Evolutionary conservation across 2,329 filamentous ascomycete genomes (phyloP).

Genomic region (Byssothecium circinans): DNA sequence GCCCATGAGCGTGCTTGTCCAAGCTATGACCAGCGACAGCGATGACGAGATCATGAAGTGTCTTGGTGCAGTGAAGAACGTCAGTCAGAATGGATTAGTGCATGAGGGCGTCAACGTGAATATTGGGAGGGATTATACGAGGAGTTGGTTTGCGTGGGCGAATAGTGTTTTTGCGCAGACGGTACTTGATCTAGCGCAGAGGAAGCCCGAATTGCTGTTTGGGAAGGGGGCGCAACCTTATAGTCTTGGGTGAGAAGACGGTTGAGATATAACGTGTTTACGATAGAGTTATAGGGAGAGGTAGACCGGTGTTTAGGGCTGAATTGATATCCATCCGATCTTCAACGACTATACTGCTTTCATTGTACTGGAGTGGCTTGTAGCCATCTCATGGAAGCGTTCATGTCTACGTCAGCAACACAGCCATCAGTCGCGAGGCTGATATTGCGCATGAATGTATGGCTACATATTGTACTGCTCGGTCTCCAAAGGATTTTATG

Average conservation of each 20-base stretch:
- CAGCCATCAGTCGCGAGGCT: too few species aligned
- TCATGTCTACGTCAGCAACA: too few species aligned
- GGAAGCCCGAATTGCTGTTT: constrained; percentile 88
- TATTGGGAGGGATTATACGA: constrained; percentile 68
- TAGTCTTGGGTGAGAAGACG: constrained; percentile 10
- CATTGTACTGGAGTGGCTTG: neutral
- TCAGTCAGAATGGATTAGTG: constrained; percentile 75
- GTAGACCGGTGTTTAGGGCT: neutral
- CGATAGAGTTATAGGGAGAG: neutral
- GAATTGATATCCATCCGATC: neutral
- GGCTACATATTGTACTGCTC: too few species aligned
- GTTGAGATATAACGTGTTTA: neutral
- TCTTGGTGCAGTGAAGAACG: constrained; percentile 72
- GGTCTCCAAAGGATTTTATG: too few species aligned
- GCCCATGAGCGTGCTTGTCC: constrained; percentile 93
- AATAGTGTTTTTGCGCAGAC: constrained; percentile 95
- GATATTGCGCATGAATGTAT: too few species aligned
- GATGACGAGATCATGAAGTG: constrained; percentile 79
- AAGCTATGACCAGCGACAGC: constrained; percentile 83
- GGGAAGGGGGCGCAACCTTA: constrained; percentile 57
- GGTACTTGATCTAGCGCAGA: constrained; percentile 81
- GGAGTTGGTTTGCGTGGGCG: constrained; percentile 96
- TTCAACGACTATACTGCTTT: too few species aligned
- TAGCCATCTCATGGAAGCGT: too few species aligned
- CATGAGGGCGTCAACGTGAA: constrained; percentile 93